Percentiles rank a stretch among this genome's conserved stretches.
These are phyloP conservation scores for Aegilops tauschii DNA, from an alignment of 176 grass and related monocot genomes.

Conservation along the genomic window DNA sequence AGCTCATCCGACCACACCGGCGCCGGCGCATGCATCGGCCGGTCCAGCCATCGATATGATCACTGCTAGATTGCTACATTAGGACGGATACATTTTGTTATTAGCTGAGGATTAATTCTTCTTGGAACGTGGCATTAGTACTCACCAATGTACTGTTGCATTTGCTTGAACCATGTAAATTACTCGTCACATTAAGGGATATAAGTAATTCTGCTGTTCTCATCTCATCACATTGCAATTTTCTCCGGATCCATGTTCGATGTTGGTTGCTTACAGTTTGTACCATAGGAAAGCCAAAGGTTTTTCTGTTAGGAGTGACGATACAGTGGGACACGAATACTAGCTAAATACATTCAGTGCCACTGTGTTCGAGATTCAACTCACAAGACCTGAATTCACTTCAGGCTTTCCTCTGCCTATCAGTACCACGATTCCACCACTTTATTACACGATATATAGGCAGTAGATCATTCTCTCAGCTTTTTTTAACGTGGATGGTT, in stretches of 20 bases:
- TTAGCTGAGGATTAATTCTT: background rate
- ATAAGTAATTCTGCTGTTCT: background rate
- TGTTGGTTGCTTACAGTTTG: too few relatives aligned
- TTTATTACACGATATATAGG: background rate
- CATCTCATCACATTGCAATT: background rate
- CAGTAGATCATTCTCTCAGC: too few relatives aligned
- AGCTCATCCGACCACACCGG: background rate
- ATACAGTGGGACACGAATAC: too few relatives aligned
- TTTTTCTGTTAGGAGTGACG: too few relatives aligned
- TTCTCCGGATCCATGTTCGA: background rate
- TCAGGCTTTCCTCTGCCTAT: background rate
- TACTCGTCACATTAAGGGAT: background rate
- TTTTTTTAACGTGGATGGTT: too few relatives aligned
- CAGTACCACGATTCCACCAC: background rate
- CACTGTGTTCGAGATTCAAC: background rate
- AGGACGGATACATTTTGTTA: background rate
- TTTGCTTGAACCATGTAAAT: slow-evolving; percentile 2
- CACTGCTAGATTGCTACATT: background rate
- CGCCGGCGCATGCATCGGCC: background rate
- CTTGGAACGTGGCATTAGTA: background rate
- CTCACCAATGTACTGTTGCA: background rate
- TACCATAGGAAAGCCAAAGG: too few relatives aligned
- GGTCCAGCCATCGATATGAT: background rate
- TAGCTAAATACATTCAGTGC: background rate
- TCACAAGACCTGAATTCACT: background rate